Evolutionary conservation across 495 filamentous ascomycete species (phyloP), one percentile per base, ranked within the genome.

Genomic region (Filosporella fistucella): DNA sequence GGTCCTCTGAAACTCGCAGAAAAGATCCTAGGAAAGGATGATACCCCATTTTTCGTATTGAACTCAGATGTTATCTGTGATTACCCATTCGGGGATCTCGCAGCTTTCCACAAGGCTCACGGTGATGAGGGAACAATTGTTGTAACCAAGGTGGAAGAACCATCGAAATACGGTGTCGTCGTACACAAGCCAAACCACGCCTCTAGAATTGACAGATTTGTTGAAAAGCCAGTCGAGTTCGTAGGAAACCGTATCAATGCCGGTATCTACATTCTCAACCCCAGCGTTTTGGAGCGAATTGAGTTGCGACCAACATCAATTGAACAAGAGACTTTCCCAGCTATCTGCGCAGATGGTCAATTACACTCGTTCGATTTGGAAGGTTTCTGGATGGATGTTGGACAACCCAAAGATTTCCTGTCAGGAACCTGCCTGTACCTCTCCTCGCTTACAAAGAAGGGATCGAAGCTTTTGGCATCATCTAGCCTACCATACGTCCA

Each of bases 331-430:
- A 99, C 89, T 21, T 99, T 99, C 86, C 93, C 93, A 33, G 85
- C 88, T 50, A 94, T 99, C 60, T 85, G 83, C 66, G 82, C 76
- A 59, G 94, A 96, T 62, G 88, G 89, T 44, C 81, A 95, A 68
- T 71, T 99, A 37, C 93, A 99, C 77, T 96, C 91, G 2, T 96
- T 95, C 64, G 93, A 99, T 66, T 77, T 99, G 29, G 94, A 99
- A 55, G 91, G 93, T 54, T 99, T 95, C 76, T 99, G 93, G 93
- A 99, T 99, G 93, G 93, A 99, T 59, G 91, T 99, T 48, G 93
- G 93, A 57, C 93, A 99, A 67, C 93, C 93, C 44, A 99, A 99
- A 71, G 93, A 99, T 64, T 99, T 99, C 78, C 74, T 99, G 42
- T 88, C 82, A 25, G 93, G 93, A 49, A 97, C 93, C 53, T 99